These are phyloP conservation scores for Phlyctochytrium planicorne DNA, from an alignment of 192 early-diverging fungal genomes.

Conservation along the genomic window DNA sequence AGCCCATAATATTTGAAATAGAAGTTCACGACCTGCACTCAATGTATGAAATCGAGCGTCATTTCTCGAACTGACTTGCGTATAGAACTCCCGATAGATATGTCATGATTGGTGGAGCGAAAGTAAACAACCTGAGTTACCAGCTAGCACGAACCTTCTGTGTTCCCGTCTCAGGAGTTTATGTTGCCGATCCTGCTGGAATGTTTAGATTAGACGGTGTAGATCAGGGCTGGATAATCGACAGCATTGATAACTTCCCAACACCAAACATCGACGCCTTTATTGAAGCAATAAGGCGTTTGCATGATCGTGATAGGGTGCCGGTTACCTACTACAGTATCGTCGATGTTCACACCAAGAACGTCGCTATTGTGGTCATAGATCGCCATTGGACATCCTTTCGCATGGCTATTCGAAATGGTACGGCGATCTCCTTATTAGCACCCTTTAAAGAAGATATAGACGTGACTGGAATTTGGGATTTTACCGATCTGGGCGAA, in stretches of 20 bases:
- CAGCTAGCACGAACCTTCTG: slow-evolving; percentile 51
- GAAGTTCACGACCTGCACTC: slow-evolving; percentile 70
- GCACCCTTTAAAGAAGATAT: not conserved
- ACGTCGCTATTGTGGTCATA: slow-evolving; percentile 80
- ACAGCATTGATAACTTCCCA: slow-evolving; percentile 67
- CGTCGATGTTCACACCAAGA: slow-evolving; percentile 75
- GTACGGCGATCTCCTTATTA: not conserved
- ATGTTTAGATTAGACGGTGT: slow-evolving; percentile 73
- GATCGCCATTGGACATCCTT: slow-evolving; percentile 87
- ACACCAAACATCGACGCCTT: slow-evolving; percentile 78
- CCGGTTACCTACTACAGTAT: slow-evolving; percentile 81
- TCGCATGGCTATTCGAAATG: slow-evolving; percentile 74
- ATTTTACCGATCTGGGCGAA: slow-evolving; percentile 63
- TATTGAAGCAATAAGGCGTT: slow-evolving; percentile 64
- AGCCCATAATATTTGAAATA: slow-evolving; percentile 57
- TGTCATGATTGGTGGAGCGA: slow-evolving; percentile 82
- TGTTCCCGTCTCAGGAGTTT: slow-evolving; percentile 69
- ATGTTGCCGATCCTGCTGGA: slow-evolving; percentile 64
- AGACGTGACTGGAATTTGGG: slow-evolving; percentile 78
- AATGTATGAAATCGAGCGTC: slow-evolving; percentile 44
- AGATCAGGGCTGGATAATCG: slow-evolving; percentile 72
- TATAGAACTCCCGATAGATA: slow-evolving; percentile 77
- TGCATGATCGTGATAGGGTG: slow-evolving; percentile 76
- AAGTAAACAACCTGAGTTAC: slow-evolving; percentile 56
- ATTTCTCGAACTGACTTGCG: no score